These are phyloP conservation scores for Cystoisospora suis DNA, from an alignment of 169 alveolate genomes.

Conservation along the genomic window DNA sequence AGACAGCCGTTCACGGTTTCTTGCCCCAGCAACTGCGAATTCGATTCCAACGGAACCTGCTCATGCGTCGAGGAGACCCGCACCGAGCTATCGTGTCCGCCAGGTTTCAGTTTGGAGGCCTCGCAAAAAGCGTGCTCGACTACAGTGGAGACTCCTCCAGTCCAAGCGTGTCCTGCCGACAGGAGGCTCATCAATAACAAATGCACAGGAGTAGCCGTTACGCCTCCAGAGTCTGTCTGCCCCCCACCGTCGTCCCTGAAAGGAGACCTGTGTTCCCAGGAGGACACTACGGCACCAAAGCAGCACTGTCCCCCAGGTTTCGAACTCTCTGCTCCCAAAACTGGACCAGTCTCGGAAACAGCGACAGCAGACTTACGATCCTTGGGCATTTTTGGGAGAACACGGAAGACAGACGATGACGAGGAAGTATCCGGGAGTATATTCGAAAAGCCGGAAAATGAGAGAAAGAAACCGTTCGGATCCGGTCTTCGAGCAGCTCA, in stretches of 20 bases:
- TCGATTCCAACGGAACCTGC: conserved; percentile 18
- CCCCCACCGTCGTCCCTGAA: conserved; percentile 4
- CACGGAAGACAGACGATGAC: not conserved
- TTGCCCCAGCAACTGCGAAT: conserved; percentile 31
- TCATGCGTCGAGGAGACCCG: not conserved
- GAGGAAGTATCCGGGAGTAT: not conserved
- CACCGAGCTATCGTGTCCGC: conserved; percentile 8
- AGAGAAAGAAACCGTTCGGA: not conserved
- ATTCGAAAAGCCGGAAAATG: not conserved
- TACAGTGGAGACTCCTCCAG: not conserved
- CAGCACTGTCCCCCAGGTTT: conserved; percentile 20
- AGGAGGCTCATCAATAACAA: not conserved
- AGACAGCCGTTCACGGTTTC: conserved; percentile 12
- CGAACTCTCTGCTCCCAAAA: not conserved
- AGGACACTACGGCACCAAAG: not conserved
- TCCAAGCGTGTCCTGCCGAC: conserved; percentile 5
- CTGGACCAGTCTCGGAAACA: not conserved
- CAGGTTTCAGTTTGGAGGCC: not conserved
- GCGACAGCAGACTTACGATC: not conserved
- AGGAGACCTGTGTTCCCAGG: conserved; percentile 17
- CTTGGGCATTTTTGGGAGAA: not conserved
- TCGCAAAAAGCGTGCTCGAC: not conserved
- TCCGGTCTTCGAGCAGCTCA: not conserved
- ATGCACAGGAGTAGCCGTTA: not conserved
- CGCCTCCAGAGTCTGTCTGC: not conserved